Evolutionary conservation across 108 stramenopile species (phyloP).

Genomic region (Cyclotella atomus): DNA sequence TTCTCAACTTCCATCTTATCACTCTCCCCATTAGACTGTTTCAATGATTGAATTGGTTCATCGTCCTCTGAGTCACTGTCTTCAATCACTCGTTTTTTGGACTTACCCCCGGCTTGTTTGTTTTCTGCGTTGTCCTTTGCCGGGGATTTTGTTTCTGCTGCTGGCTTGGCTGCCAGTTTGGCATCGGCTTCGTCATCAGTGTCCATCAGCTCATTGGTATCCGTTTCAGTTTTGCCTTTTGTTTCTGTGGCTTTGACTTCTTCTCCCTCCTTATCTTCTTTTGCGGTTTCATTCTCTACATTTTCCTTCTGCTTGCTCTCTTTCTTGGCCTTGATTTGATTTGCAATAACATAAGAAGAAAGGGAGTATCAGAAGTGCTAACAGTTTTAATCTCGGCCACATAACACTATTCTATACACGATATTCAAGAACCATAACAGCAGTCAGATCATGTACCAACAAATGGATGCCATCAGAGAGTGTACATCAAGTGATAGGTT

Average conservation of each 20-base stretch:
- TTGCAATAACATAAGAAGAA: not conserved
- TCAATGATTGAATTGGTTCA: not conserved
- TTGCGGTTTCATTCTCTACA: slow-evolving; percentile 4
- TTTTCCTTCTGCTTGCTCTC: slow-evolving; percentile 4
- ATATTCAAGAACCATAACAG: too few species aligned
- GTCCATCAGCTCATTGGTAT: slow-evolving; percentile 16
- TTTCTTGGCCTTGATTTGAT: not conserved
- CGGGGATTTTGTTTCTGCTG: not conserved
- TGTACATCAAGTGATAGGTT: too few species aligned
- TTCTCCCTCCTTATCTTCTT: not conserved
- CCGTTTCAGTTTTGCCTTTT: not conserved
- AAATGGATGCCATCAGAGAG: too few species aligned
- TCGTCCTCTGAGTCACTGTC: slow-evolving; percentile 18
- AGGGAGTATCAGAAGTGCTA: not conserved
- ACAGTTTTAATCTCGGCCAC: not conserved
- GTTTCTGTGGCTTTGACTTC: not conserved
- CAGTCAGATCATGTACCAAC: too few species aligned
- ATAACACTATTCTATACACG: too few species aligned
- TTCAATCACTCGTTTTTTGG: slow-evolving; percentile 36
- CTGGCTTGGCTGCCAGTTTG: not conserved
- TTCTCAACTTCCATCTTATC: slow-evolving; percentile 25
- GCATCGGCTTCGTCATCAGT: slow-evolving; percentile 39
- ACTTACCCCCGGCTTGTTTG: not conserved
- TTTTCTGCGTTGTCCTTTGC: not conserved
- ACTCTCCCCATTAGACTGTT: slow-evolving; percentile 18